phyloP scores from a whole-genome alignment of 2,329 filamentous ascomycete species.

The Bipolaris zeicola region DNA sequence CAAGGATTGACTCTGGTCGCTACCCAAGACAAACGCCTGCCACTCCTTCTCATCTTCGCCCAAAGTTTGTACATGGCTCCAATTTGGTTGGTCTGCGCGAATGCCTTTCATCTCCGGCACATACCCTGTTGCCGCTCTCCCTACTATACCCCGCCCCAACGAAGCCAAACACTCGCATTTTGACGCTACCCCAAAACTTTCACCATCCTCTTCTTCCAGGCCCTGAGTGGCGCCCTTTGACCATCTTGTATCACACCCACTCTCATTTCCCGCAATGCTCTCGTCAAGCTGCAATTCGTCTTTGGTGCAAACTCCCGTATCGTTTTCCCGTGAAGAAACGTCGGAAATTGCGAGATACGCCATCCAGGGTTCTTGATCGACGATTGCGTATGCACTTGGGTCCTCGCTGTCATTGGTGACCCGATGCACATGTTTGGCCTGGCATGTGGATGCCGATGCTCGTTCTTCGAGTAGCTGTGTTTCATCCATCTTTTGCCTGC shows the following conservation, averaged over 20 bases:
- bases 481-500: conserved; percentile 19
- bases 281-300: conserved; percentile 24
- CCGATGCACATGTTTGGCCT: conserved; percentile 15
- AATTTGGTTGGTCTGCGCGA: background rate
- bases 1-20: conserved; percentile 15
- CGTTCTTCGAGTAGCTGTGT: conserved; percentile 16
- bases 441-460: conserved; percentile 19
- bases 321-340: conserved; percentile 28
- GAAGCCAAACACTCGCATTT: conserved; percentile 37
- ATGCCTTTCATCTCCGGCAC: background rate
- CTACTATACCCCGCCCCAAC: conserved; percentile 15
- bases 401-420: conserved; percentile 12
- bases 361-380: conserved; percentile 39
- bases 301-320: conserved; percentile 15
- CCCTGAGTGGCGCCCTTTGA: conserved; percentile 37
- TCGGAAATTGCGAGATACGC: conserved; percentile 29
- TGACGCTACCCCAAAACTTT: conserved; percentile 21
- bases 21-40: conserved; percentile 42
- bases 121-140: conserved; percentile 1
- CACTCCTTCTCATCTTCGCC: conserved; percentile 38
- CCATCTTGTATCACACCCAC: conserved; percentile 23
- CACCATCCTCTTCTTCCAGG: conserved; percentile 28
- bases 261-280: conserved; percentile 12
- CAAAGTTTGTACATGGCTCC: conserved; percentile 2
- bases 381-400: conserved; percentile 18